Evolutionary conservation across 148 eudicot genomes (phyloP).

Genomic region (Pharnaceum exiguum): DNA sequence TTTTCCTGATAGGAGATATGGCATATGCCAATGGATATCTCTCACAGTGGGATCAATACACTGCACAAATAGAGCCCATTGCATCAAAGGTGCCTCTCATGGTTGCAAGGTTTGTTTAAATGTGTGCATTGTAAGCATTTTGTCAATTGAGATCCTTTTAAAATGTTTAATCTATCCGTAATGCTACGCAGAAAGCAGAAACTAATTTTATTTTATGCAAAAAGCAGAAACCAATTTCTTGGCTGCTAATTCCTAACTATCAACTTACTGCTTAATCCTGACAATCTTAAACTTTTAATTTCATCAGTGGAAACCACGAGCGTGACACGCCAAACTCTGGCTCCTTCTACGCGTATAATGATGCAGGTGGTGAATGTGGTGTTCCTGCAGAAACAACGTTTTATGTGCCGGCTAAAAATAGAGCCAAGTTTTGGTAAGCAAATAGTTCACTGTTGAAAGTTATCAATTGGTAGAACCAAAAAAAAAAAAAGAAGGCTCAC

Average conservation of each 20-base stretch:
- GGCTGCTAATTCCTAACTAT: too few species aligned
- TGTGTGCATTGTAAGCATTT: too few species aligned
- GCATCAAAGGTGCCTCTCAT: constrained; percentile 68
- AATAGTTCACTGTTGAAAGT: not conserved
- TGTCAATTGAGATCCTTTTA: too few species aligned
- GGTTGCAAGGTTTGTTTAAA: constrained; percentile 52
- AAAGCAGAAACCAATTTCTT: too few species aligned
- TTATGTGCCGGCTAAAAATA: constrained; percentile 72
- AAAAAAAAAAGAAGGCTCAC: too few species aligned
- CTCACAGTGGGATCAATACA: constrained; percentile 91
- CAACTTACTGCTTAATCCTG: too few species aligned
- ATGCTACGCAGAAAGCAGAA: too few species aligned
- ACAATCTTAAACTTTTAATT: not conserved
- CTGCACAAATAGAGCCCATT: constrained; percentile 71
- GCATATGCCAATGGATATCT: constrained; percentile 70
- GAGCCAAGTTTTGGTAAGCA: constrained; percentile 76
- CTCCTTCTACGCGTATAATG: constrained; percentile 45
- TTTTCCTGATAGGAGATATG: constrained; percentile 77
- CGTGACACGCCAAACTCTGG: constrained; percentile 60
- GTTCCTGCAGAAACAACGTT: constrained; percentile 67
- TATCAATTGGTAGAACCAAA: too few species aligned
- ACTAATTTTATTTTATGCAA: too few species aligned
- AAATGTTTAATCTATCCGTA: too few species aligned
- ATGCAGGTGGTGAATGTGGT: constrained; percentile 89
- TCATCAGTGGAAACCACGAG: constrained; percentile 70